phyloP scores from a whole-genome alignment of 2,329 filamentous ascomycete species.

The Colletotrichum gigasporum region DNA sequence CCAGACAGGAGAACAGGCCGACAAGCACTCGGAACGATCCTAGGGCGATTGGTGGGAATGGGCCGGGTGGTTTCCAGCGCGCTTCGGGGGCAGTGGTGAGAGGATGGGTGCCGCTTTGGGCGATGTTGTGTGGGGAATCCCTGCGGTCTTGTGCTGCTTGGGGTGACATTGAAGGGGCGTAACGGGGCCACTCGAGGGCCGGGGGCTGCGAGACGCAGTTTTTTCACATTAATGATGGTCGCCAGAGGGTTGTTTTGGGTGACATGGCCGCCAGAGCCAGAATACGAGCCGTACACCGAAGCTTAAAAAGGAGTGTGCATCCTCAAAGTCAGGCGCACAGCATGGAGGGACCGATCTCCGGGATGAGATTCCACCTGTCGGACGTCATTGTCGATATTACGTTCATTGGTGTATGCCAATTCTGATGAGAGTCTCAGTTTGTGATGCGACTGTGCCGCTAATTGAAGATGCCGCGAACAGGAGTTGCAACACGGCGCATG shows the following conservation, averaged over 20 bases:
- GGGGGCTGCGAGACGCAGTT: neutral
- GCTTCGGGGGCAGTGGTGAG: neutral
- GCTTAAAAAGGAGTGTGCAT: neutral
- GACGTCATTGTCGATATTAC: slow-evolving; percentile 10
- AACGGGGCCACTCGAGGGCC: neutral
- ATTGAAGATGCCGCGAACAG: too few species aligned
- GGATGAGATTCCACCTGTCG: slow-evolving; percentile 6
- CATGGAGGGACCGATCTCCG: neutral
- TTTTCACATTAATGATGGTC: slow-evolving; percentile 12
- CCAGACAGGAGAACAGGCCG: too few species aligned
- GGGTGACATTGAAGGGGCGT: slow-evolving; percentile 25
- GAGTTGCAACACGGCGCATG: too few species aligned
- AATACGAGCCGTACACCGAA: too few species aligned
- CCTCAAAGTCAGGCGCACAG: neutral
- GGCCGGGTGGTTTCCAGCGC: neutral
- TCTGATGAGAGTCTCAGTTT: too few species aligned
- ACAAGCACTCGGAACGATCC: neutral
- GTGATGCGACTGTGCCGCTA: neutral
- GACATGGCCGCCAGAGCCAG: neutral
- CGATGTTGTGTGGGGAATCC: slow-evolving; percentile 19
- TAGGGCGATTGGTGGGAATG: slow-evolving; percentile 26
- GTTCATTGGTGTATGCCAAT: neutral
- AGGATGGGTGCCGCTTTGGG: slow-evolving; percentile 1
- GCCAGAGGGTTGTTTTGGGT: slow-evolving; percentile 1
- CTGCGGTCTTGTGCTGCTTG: slow-evolving; percentile 11